These are phyloP conservation scores for Fraxinus ornus DNA, from an alignment of 305 asterid species.

Conservation along the genomic window DNA sequence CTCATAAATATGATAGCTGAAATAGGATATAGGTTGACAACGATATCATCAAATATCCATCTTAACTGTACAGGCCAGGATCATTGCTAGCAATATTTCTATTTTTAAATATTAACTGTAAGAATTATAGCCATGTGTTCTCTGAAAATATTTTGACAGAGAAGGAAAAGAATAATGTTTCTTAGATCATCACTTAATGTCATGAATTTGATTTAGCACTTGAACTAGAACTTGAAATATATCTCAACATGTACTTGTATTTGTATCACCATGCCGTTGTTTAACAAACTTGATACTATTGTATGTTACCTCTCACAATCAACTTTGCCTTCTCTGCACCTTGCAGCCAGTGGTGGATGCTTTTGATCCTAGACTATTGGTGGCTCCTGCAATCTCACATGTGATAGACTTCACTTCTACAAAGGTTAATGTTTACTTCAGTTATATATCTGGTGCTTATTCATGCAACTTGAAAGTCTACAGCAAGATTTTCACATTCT, in stretches of 20 bases:
- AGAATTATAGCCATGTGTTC: neutral
- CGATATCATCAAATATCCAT: neutral
- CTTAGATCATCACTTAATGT: neutral
- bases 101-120: neutral
- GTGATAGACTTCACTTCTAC: slow-evolving; percentile 75
- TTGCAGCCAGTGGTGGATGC: slow-evolving; percentile 99
- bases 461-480: neutral
- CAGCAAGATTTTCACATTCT: neutral
- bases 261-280: neutral
- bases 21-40: neutral
- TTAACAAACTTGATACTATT: neutral
- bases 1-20: neutral
- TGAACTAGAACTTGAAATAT: neutral
- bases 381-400: slow-evolving; percentile 89
- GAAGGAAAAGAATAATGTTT: neutral
- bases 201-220: neutral
- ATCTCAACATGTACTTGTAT: neutral
- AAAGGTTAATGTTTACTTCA: slow-evolving; percentile 51
- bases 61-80: neutral
- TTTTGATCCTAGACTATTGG: slow-evolving; percentile 91
- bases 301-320: neutral
- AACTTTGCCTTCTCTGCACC: slow-evolving; percentile 21
- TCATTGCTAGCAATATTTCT: neutral
- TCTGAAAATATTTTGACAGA: neutral
- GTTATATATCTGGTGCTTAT: neutral